Evolutionary conservation across 257 asterid species (phyloP).

Genomic region (Primulina eburnea): DNA sequence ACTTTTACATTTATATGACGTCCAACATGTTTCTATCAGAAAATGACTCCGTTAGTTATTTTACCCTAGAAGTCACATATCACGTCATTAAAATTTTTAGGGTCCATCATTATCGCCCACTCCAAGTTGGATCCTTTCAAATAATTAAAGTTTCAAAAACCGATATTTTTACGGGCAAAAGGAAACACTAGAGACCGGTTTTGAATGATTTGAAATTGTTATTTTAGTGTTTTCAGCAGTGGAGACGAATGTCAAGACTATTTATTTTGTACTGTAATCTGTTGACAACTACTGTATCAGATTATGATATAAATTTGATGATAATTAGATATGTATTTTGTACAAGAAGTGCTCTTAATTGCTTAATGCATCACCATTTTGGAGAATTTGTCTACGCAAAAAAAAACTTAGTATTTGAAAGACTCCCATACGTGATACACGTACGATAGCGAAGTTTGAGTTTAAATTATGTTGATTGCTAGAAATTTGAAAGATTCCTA

Average conservation of each 20-base stretch:
- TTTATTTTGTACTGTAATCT: not conserved
- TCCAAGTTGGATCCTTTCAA: too few relatives aligned
- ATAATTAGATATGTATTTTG: not conserved
- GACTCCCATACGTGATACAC: not conserved
- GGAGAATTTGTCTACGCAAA: not conserved
- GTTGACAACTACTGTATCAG: slow-evolving; percentile 7
- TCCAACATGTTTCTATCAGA: too few relatives aligned
- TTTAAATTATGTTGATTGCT: not conserved
- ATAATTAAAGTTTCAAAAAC: too few relatives aligned
- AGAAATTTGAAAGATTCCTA: not conserved
- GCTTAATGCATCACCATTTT: not conserved
- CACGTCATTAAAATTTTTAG: too few relatives aligned
- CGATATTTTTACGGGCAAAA: too few relatives aligned
- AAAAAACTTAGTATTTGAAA: too few relatives aligned
- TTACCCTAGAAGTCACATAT: too few relatives aligned
- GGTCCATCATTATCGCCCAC: too few relatives aligned
- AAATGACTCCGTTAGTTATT: too few relatives aligned
- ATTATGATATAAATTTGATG: slow-evolving; percentile 4
- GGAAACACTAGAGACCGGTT: too few relatives aligned
- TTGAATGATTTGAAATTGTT: too few relatives aligned
- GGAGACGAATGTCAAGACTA: slow-evolving; percentile 16
- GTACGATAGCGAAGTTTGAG: not conserved
- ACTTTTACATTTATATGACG: too few relatives aligned
- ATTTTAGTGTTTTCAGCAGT: not conserved
- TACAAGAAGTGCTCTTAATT: not conserved